Evolutionary conservation across 2,329 filamentous ascomycete species (phyloP), one percentile per base, ranked within the genome.

Genomic region (Aspergillus luchuensis): DNA sequence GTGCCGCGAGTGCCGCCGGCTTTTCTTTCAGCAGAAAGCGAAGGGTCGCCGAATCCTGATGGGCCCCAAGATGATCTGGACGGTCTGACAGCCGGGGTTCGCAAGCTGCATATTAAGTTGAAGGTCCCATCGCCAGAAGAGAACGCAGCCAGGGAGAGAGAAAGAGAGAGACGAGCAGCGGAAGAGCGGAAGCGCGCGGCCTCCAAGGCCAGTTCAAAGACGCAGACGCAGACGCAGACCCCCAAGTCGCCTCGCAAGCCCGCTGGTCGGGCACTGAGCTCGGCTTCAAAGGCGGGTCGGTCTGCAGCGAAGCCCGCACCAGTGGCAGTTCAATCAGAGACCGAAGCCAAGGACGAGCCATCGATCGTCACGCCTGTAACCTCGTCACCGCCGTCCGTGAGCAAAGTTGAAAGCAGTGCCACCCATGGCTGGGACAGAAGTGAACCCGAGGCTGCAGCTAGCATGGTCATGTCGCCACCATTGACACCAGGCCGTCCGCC

Each of bases 71-170:
- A 75, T 15, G 78, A 81, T 33, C 69, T 87, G 48, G 84, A 87
- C 48, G 76, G 75, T 17, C 71, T 87, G 25, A 78, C 83, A 1
- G 77, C 80, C 3, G 83, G 82, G 4, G 71, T 87, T 62, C 84
- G 84, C 68, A 82, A 82, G 28, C 71, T 80, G 62, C 79, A 72
- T 56, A 83, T 88, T 57, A 87, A 85, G 21, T 69, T 89, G 51
- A 87, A 85, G 63, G 76, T 87, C 55, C 84, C 84, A 0, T 79
- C 83, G 0, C 80, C 80, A 21, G 84, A 87, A 67, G 84, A 87
- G 67, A 79, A 87, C 61, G 82, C 85, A 28, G 79, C 78, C 6
- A 75, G 81, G 21, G 81, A 85, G 67, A 79, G 80, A 53, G 79
- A 78, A 7, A 74, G 82, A 21, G 81, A 85, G 67, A 79, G 80